Evolutionary conservation across 2,329 filamentous ascomycete species (phyloP).

Genomic region (Arthroderma uncinatum): DNA sequence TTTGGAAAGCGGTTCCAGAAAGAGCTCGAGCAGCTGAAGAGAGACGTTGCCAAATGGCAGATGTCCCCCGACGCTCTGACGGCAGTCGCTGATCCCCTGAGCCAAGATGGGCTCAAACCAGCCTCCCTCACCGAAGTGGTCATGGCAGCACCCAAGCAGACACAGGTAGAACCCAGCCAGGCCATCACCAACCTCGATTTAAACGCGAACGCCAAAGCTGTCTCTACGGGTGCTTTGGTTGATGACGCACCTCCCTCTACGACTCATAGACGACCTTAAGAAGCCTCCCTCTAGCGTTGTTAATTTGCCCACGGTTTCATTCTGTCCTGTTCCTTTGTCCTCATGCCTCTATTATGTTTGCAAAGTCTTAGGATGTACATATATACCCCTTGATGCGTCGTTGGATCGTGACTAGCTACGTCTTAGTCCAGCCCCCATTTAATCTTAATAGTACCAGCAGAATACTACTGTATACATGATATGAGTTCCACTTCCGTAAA

Average conservation of each 20-base stretch:
- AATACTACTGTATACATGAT: not conserved
- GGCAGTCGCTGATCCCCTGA: not conserved
- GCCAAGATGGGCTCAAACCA: not conserved
- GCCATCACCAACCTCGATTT: not conserved
- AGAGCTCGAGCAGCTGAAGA: slow-evolving; percentile 78
- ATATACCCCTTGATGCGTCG: not conserved
- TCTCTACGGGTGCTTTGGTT: not conserved
- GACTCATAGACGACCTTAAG: not conserved
- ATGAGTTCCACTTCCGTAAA: not conserved
- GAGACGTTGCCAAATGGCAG: slow-evolving; percentile 85
- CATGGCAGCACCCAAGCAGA: not conserved
- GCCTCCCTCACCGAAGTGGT: not conserved
- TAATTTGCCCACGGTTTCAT: not conserved
- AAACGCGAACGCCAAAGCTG: not conserved
- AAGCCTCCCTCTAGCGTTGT: slow-evolving; percentile 1
- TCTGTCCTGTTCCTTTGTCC: not conserved
- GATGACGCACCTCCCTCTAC: not conserved
- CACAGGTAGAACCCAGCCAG: not conserved
- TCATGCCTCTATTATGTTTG: slow-evolving; percentile 1
- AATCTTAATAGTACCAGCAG: not conserved
- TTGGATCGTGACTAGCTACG: not conserved
- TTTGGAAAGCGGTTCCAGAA: slow-evolving; percentile 96
- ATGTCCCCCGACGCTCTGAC: slow-evolving; percentile 11
- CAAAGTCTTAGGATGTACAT: slow-evolving; percentile 4
- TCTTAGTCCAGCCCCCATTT: not conserved